Base-by-base conservation (phyloP, 225 moss, liverwort and hornwort genomes). In the Anthoceros angustus region DNA sequence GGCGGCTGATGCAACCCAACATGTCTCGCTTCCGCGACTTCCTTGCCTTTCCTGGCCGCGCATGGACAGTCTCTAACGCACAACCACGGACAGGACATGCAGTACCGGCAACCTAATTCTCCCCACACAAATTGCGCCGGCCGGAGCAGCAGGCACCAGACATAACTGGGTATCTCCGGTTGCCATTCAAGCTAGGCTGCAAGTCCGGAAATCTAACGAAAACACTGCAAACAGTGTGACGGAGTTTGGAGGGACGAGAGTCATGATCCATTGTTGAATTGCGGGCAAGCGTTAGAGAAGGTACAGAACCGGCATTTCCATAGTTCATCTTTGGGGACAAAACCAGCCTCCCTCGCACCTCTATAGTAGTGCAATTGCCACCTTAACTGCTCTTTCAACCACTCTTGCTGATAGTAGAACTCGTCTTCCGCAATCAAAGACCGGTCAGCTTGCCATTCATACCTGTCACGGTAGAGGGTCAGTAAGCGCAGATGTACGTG, bases 361-460 rank as follows among this genome's bases (percentile, higher is more conserved):
- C 80, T 79, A 87, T 87, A 95, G 68, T 87, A 95, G 61, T 86
- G 81, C 63, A 88, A 81, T 70, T 95, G 94, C 90, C 90, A 95
- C 12, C 66, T 73, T 77, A 90, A 81, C 71, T 81, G 80, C 66
- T 79, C 78, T 63, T 87, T 85, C 69, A 95, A 72, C 90, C 94
- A 95, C 62, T 95, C 94, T 10, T 80, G 79, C 73, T 90, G 87
- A 11, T 79, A 88, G 39, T 68, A 73, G 69, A 95, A 95, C 72
- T 88, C 86, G 63, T 95, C 90, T 70, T 95, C 81, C 43, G 87
- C 90, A 62, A 95, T 71, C 60, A 95, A 72, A 10, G 87, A 86
- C 39, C 86, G 83, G 82, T 95, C 88, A 66, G 78, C 86, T 85
- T 95, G 94, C 94, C 82, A 88, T 70, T 95, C 94, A 62, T 95